phyloP scores from a whole-genome alignment of 257 asterid species.

The Orobanche coerulescens region DNA sequence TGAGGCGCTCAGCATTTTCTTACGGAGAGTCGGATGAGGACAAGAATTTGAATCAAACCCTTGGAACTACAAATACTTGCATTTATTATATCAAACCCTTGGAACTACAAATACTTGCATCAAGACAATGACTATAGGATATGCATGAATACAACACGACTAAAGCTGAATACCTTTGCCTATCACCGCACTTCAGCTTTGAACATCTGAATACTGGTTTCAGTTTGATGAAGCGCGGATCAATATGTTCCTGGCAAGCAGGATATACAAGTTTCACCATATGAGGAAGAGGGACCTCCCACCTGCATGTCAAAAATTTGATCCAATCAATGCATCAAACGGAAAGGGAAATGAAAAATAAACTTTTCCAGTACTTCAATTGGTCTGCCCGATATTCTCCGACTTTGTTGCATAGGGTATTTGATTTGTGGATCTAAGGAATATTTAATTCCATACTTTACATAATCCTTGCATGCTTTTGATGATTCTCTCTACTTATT shows the following conservation, averaged over 20 bases:
- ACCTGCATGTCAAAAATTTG: slow-evolving; percentile 43
- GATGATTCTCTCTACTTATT: too few species aligned
- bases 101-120: neutral
- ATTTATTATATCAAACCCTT: neutral
- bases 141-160: neutral
- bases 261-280: slow-evolving; percentile 53
- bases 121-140: neutral
- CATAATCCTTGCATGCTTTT: too few species aligned
- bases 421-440: too few species aligned
- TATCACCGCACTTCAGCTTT: slow-evolving; percentile 51
- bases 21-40: neutral
- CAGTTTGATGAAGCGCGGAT: slow-evolving; percentile 91
- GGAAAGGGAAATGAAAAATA: neutral
- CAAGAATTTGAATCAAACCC: neutral
- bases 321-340: slow-evolving; percentile 9
- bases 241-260: slow-evolving; percentile 45
- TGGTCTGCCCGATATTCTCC: too few species aligned
- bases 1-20: neutral
- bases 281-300: slow-evolving; percentile 94
- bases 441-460: too few species aligned
- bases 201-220: slow-evolving; percentile 88
- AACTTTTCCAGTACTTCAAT: too few species aligned
- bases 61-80: neutral
- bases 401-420: too few species aligned
- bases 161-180: slow-evolving; percentile 54